Evolutionary conservation across 2,329 filamentous ascomycete species (phyloP).

Genomic region (Dactylonectria macrodidyma): DNA sequence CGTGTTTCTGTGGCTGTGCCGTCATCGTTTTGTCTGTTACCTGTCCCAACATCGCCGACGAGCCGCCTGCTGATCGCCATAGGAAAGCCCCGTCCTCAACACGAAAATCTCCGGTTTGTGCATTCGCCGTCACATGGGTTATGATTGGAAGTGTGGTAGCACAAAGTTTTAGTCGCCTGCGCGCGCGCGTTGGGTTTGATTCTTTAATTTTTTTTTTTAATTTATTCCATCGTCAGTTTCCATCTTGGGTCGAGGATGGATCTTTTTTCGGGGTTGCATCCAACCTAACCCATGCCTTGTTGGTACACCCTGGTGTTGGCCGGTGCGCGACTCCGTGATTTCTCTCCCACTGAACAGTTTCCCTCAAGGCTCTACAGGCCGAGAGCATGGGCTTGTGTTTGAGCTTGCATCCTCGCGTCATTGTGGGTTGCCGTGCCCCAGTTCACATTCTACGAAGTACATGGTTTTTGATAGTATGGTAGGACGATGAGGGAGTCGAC

Average conservation of each 20-base stretch:
- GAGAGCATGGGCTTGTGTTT: not conserved
- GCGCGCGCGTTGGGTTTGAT: not conserved
- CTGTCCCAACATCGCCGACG: not conserved
- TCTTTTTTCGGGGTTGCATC: not conserved
- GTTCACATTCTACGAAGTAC: not conserved
- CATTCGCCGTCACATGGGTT: not conserved
- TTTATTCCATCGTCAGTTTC: not conserved
- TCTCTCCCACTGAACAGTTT: too few relatives aligned
- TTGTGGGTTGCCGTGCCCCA: slow-evolving; percentile 16
- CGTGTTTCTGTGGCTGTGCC: not conserved
- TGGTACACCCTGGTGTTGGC: slow-evolving; percentile 1
- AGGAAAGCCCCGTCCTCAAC: not conserved
- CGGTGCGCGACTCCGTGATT: not conserved
- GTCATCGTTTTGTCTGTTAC: not conserved
- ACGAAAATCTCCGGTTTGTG: not conserved
- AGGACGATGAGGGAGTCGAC: not conserved
- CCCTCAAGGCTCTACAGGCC: not conserved
- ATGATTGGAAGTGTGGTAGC: not conserved
- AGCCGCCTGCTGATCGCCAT: not conserved
- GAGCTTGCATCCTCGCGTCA: slow-evolving; percentile 27
- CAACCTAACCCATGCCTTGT: not conserved
- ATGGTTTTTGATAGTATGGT: not conserved
- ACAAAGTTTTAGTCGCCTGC: not conserved
- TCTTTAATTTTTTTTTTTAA: not conserved
- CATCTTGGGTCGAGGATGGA: not conserved